A percentile compares a stretch with the other conserved stretches of the same genome.
phyloP scores from a whole-genome alignment of 345 rosid species.

The Pistacia integerrima region DNA sequence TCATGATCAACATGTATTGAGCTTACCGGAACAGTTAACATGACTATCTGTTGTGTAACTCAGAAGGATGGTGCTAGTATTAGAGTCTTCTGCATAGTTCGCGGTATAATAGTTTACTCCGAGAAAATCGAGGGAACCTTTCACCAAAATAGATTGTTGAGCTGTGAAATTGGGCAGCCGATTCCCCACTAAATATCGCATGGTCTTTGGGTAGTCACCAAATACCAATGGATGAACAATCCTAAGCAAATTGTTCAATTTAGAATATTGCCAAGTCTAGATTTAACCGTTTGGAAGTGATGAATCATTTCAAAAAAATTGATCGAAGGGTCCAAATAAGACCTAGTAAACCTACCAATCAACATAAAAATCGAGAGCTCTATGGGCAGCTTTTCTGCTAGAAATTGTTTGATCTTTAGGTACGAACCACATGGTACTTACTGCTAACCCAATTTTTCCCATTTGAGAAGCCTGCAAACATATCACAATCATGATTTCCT shows the following conservation, averaged over 20 bases:
- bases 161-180: constrained; percentile 50
- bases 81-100: constrained; percentile 32
- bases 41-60: constrained; percentile 32
- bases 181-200: constrained; percentile 39
- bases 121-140: constrained; percentile 56
- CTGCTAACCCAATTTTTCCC: constrained; percentile 40
- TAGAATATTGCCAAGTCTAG: too few relatives aligned
- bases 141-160: constrained; percentile 47
- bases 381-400: constrained; percentile 34
- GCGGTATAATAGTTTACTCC: constrained; percentile 61
- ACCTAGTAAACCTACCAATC: constrained; percentile 28
- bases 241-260: constrained; percentile 15
- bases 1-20: neutral
- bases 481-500: neutral
- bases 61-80: constrained; percentile 11
- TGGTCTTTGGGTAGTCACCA: constrained; percentile 46
- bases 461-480: constrained; percentile 30
- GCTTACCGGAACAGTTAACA: constrained; percentile 29
- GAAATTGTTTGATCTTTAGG: constrained; percentile 30
- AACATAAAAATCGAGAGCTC: constrained; percentile 42
- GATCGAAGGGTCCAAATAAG: neutral
- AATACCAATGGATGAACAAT: constrained; percentile 48
- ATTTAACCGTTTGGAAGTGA: too few relatives aligned
- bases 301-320: neutral
- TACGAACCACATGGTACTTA: constrained; percentile 30